Conservation (phyloP, 768 basidiomycete species). For the Gyrodon lividus region DNA sequence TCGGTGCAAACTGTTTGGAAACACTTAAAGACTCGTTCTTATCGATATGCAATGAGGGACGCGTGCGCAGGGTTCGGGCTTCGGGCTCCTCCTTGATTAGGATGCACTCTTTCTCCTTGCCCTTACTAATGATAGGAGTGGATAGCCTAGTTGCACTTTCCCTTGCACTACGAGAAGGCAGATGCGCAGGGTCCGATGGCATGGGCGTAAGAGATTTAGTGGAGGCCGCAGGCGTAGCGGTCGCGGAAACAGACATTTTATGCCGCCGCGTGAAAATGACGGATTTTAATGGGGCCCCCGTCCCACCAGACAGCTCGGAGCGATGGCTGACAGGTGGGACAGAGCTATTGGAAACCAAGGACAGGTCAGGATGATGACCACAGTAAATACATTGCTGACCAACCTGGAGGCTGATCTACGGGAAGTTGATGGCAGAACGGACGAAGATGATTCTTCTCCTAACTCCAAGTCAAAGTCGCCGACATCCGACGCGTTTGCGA, state of each 20-base stretch:
- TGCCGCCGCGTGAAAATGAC: conserved; percentile 62
- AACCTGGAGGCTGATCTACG: conserved; percentile 28
- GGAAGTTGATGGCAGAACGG: conserved; percentile 21
- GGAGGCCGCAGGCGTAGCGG: conserved; percentile 47
- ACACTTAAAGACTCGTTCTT: conserved; percentile 39
- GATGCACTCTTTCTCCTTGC: conserved; percentile 41
- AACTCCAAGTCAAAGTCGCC: conserved; percentile 56
- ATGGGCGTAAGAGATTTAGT: conserved; percentile 40
- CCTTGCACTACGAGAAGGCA: conserved; percentile 30
- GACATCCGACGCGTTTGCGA: conserved; percentile 47
- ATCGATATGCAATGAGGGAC: conserved; percentile 39
- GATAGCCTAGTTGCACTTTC: conserved; percentile 32
- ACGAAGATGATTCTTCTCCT: conserved; percentile 22
- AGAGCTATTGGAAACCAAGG: conserved; percentile 15
- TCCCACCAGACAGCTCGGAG: conserved; percentile 27
- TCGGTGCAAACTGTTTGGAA: conserved; percentile 43
- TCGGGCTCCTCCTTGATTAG: conserved; percentile 51
- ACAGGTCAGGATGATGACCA: conserved; percentile 13
- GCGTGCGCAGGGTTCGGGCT: conserved; percentile 48
- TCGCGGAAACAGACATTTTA: conserved; percentile 37
- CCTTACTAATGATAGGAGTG: conserved; percentile 31
- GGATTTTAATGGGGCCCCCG: conserved; percentile 45
- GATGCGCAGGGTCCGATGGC: conserved; percentile 24
- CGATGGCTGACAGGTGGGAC: conserved; percentile 26
- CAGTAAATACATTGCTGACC: conserved; percentile 8